Evolutionary conservation across 1,284 basidiomycete genomes (phyloP).

Genomic region (Gymnopus androsaceus): DNA sequence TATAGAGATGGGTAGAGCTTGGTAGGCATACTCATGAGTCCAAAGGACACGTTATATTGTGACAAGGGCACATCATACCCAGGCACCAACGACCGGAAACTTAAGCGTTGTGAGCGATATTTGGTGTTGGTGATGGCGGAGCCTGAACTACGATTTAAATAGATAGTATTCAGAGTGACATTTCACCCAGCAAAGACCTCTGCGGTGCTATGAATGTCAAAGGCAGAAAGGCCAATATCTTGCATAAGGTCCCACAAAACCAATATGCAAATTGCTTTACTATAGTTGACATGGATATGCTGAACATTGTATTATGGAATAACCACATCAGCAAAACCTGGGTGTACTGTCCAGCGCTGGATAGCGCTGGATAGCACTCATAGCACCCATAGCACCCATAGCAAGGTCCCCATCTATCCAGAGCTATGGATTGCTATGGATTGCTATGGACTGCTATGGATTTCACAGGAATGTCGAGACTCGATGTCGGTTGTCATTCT

Average conservation of each 20-base stretch:
- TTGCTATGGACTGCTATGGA: too few relatives aligned
- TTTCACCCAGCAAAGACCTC: slow-evolving; percentile 88
- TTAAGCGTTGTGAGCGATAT: slow-evolving; percentile 65
- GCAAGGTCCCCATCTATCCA: too few relatives aligned
- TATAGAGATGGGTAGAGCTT: slow-evolving; percentile 57
- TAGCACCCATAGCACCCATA: too few relatives aligned
- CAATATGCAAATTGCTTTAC: too few relatives aligned
- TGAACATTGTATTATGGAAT: too few relatives aligned
- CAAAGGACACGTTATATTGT: slow-evolving; percentile 52
- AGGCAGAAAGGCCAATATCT: slow-evolving; percentile 71
- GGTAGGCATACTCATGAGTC: slow-evolving; percentile 52
- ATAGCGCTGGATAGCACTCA: too few relatives aligned
- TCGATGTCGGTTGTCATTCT: too few relatives aligned
- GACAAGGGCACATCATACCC: slow-evolving; percentile 40
- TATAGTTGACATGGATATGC: too few relatives aligned
- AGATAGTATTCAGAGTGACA: slow-evolving; percentile 11
- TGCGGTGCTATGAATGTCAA: slow-evolving; percentile 87
- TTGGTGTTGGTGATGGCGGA: slow-evolving; percentile 59
- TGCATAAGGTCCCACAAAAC: slow-evolving; percentile 74
- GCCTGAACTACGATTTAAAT: slow-evolving; percentile 6
- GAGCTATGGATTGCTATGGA: too few relatives aligned
- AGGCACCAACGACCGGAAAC: slow-evolving; percentile 56
- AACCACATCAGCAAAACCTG: too few relatives aligned
- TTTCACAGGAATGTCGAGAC: too few relatives aligned
- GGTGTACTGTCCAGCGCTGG: too few relatives aligned